A percentile compares a stretch with the other conserved stretches of the same genome.
Conservation (phyloP, 2,329 filamentous ascomycete species). For the Diplocarpon mali region DNA sequence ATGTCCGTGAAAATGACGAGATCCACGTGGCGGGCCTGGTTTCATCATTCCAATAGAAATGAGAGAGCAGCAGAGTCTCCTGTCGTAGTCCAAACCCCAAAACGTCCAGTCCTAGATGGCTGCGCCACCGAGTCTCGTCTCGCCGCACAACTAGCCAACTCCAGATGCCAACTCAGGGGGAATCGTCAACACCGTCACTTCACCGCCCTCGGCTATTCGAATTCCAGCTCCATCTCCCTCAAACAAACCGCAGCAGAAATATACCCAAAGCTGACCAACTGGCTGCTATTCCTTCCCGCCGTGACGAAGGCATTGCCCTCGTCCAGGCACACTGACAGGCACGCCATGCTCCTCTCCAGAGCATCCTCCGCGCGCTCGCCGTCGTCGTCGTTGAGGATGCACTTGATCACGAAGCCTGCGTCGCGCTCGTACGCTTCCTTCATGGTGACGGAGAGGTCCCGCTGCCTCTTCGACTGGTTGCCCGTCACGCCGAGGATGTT, state of each 20-base stretch:
- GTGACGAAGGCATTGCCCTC: slow-evolving; percentile 19
- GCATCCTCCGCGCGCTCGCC: slow-evolving; percentile 32
- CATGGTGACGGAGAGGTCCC: slow-evolving; percentile 32
- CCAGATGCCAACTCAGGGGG: not conserved
- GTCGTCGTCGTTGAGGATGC: slow-evolving; percentile 33
- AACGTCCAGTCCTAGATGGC: too few relatives aligned
- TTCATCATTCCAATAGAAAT: too few relatives aligned
- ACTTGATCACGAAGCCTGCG: slow-evolving; percentile 31
- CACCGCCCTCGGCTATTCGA: not conserved
- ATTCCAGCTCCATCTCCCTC: slow-evolving; percentile 33
- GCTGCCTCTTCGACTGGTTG: slow-evolving; percentile 28
- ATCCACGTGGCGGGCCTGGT: too few relatives aligned
- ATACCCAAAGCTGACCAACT: slow-evolving; percentile 40
- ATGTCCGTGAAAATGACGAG: too few relatives aligned
- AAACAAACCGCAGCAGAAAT: slow-evolving; percentile 39
- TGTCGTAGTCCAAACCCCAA: too few relatives aligned
- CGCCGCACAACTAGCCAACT: not conserved
- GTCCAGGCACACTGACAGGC: slow-evolving; percentile 33
- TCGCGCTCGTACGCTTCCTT: slow-evolving; percentile 34
- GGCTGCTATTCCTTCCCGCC: slow-evolving; percentile 22
- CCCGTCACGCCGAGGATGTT: slow-evolving; percentile 42
- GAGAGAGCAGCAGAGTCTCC: too few relatives aligned
- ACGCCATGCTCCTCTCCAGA: slow-evolving; percentile 39
- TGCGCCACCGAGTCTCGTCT: too few relatives aligned
- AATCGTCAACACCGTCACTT: not conserved